Evolutionary conservation across 2,329 filamentous ascomycete genomes (phyloP).

Genomic region (Ascochyta koolunga): DNA sequence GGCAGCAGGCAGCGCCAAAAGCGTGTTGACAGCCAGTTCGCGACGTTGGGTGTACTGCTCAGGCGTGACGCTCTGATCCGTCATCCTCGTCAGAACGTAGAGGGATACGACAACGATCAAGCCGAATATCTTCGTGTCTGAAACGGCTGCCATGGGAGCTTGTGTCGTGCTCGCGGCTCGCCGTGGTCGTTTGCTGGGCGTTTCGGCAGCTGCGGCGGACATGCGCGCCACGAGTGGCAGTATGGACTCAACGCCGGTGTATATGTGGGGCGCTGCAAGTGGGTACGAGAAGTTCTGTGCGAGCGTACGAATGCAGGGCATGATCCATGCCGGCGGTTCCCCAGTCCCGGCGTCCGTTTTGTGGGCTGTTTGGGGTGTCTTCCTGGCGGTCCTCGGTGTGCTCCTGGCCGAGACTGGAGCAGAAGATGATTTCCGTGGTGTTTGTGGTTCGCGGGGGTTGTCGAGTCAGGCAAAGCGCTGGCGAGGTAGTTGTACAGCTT

Average conservation of each 20-base stretch:
- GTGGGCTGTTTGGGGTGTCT: slow-evolving; percentile 29
- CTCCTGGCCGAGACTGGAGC: slow-evolving; percentile 30
- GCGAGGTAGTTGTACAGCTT: slow-evolving; percentile 83
- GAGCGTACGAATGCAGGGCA: slow-evolving; percentile 69
- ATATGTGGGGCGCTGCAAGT: slow-evolving; percentile 71
- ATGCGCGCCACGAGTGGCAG: slow-evolving; percentile 46
- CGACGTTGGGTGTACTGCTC: slow-evolving; percentile 42
- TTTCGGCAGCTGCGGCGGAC: slow-evolving; percentile 38
- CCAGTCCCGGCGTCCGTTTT: slow-evolving; percentile 19
- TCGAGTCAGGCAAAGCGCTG: slow-evolving; percentile 64
- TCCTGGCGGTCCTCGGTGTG: slow-evolving; percentile 34
- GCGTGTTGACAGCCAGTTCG: slow-evolving; percentile 57
- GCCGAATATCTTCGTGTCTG: slow-evolving; percentile 40
- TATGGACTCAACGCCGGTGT: slow-evolving; percentile 71
- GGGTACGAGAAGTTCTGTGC: slow-evolving; percentile 67
- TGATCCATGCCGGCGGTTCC: slow-evolving; percentile 64
- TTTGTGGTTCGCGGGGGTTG: slow-evolving; percentile 34
- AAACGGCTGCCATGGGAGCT: slow-evolving; percentile 15
- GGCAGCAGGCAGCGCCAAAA: slow-evolving; percentile 57
- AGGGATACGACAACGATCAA: slow-evolving; percentile 67
- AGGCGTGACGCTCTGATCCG: slow-evolving; percentile 36
- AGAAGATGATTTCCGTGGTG: slow-evolving; percentile 38
- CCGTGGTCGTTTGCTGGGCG: slow-evolving; percentile 57
- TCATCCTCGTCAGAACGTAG: slow-evolving; percentile 60
- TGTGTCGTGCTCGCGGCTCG: slow-evolving; percentile 35